Percentiles rank a stretch among this genome's conserved stretches.
Conservation (phyloP, 306 rosid species). For the Citrullus amarus region DNA sequence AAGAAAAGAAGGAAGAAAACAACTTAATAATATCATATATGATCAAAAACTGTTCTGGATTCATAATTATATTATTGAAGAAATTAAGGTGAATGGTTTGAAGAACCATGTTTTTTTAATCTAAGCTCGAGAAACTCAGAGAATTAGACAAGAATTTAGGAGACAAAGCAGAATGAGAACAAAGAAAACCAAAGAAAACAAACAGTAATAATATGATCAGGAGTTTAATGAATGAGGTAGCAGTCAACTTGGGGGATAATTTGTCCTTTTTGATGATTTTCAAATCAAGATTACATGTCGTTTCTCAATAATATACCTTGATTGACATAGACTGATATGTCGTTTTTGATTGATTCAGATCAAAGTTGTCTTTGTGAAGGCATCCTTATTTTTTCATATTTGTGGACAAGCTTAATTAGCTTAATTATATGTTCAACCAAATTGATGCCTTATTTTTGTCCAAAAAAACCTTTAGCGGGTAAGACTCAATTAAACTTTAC, state of each 20-base stretch:
- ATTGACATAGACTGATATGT: not conserved
- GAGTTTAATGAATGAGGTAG: not conserved
- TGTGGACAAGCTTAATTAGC: not conserved
- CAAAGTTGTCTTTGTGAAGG: not conserved
- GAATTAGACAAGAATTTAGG: not conserved
- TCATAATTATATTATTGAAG: not conserved
- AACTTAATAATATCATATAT: not conserved
- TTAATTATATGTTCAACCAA: not conserved
- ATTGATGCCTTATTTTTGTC: not conserved
- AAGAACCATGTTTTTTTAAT: not conserved
- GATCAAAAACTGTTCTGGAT: not conserved
- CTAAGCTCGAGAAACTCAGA: not conserved
- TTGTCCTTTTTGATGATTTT: not conserved
- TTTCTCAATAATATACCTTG: constrained; percentile 4
- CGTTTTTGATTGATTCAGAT: not conserved
- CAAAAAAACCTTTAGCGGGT: not conserved
- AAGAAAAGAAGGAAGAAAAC: no score
- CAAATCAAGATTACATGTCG: constrained; percentile 5
- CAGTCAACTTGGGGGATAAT: not conserved
- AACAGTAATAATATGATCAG: not conserved
- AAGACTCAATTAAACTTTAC: not conserved
- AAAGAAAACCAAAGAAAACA: not conserved
- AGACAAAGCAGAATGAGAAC: not conserved
- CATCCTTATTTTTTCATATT: not conserved
- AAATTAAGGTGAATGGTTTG: not conserved